Conservation (phyloP, 352 stramenopile species). For the Halophytophthora polymorphica region DNA sequence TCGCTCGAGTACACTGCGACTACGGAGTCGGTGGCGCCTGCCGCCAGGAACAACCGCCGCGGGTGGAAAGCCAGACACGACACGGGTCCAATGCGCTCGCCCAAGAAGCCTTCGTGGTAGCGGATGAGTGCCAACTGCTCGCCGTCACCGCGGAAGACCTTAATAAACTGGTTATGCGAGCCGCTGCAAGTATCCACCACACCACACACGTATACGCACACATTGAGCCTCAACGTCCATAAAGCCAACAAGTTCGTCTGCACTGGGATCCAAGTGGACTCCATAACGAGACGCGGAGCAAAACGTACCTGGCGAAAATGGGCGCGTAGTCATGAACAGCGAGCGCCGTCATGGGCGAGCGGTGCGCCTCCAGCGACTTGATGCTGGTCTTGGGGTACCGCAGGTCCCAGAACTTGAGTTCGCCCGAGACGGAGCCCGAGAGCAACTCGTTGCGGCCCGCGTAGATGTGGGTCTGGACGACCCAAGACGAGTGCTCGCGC, state of each 20-base stretch:
- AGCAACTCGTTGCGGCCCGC: constrained; percentile 86
- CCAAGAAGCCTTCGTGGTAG: constrained; percentile 96
- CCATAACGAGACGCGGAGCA: background rate
- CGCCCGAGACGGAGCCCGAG: constrained; percentile 92
- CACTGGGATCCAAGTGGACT: background rate
- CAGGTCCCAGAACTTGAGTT: constrained; percentile 98
- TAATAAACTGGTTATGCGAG: constrained; percentile 99
- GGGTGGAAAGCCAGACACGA: constrained; percentile 97
- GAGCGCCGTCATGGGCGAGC: constrained; percentile 95
- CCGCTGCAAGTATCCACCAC: constrained; percentile 53
- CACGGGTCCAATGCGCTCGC: constrained; percentile 96
- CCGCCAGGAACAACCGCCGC: constrained; percentile 93
- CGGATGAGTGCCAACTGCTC: constrained; percentile 84
- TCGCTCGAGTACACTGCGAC: constrained; percentile 92
- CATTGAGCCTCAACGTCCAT: constrained; percentile 3
- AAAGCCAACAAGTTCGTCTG: background rate
- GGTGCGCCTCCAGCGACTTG: constrained; percentile 87
- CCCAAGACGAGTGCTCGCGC: constrained; percentile 94
- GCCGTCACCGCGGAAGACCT: constrained; percentile 92
- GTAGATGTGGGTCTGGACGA: constrained; percentile 91
- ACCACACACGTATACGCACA: background rate
- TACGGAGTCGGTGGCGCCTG: constrained; percentile 94
- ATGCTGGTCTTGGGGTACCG: constrained; percentile 79
- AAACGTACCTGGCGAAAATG: constrained; percentile 89
- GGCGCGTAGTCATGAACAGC: constrained; percentile 94